Percentiles rank a stretch among this genome's conserved stretches.
phyloP scores from a whole-genome alignment of 2,329 filamentous ascomycete species.

The Xylariaceae sp. region DNA sequence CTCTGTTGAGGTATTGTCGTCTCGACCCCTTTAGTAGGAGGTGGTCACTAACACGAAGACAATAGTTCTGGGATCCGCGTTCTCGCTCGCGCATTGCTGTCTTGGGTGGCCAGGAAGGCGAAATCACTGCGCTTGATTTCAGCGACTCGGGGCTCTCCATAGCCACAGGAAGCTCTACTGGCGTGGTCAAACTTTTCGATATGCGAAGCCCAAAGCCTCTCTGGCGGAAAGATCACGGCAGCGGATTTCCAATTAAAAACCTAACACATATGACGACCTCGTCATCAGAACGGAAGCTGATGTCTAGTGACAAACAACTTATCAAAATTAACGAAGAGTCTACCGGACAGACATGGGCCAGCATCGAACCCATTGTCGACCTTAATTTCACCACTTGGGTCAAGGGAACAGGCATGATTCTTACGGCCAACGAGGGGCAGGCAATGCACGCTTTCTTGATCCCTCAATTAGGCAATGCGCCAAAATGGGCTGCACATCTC shows the following conservation, averaged over 20 bases:
- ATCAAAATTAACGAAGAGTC: conserved; percentile 94
- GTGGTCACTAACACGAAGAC: conserved; percentile 1
- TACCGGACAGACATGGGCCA: conserved; percentile 86
- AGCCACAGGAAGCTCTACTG: conserved; percentile 81
- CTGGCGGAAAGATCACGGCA: conserved; percentile 91
- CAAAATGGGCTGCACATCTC: conserved; percentile 92
- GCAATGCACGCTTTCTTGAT: conserved; percentile 96
- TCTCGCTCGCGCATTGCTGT: conserved; percentile 77
- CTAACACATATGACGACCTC: conserved; percentile 67
- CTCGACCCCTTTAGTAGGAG: neutral
- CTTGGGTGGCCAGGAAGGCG: conserved; percentile 62
- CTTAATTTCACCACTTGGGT: conserved; percentile 93
- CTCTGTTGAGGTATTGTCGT: conserved; percentile 65
- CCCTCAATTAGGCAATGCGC: conserved; percentile 86
- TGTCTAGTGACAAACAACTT: conserved; percentile 90
- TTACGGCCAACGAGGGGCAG: conserved; percentile 86
- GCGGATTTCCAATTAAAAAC: conserved; percentile 87
- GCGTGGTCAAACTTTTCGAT: conserved; percentile 87
- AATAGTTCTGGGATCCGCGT: conserved; percentile 79
- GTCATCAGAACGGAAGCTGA: conserved; percentile 77
- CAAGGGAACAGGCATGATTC: conserved; percentile 86
- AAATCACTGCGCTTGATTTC: conserved; percentile 86
- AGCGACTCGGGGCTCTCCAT: conserved; percentile 77
- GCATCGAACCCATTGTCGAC: conserved; percentile 90
- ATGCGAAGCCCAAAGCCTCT: conserved; percentile 81